Conservation (phyloP, 441 rosid species). For the Flueggea neowawraea region DNA sequence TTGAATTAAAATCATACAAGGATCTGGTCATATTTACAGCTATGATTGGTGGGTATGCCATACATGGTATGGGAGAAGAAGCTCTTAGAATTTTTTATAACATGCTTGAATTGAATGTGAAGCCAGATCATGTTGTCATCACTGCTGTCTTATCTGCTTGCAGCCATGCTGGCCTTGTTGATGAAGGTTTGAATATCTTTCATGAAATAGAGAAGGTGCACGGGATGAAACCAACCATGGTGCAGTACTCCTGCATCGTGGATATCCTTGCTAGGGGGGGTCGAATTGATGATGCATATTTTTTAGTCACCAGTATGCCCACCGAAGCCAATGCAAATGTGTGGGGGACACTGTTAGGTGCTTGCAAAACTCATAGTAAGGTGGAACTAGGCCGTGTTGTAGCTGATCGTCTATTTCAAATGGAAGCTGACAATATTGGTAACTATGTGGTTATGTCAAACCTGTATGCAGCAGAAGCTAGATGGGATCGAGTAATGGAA, state of each 20-base stretch:
- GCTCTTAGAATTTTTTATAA: conserved; percentile 57
- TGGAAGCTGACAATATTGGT: conserved; percentile 54
- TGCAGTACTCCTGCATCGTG: conserved; percentile 70
- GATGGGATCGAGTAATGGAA: conserved; percentile 77
- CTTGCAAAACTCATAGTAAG: conserved; percentile 60
- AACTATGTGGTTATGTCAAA: conserved; percentile 73
- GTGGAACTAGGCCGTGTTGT: conserved; percentile 59
- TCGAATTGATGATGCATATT: conserved; percentile 59
- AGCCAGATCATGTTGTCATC: conserved; percentile 73
- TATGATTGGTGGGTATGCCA: conserved; percentile 75
- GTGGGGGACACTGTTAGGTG: conserved; percentile 80
- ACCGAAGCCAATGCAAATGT: conserved; percentile 57
- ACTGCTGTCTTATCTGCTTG: conserved; percentile 79
- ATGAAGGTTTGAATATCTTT: conserved; percentile 63
- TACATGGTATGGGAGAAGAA: conserved; percentile 82
- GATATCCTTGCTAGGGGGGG: conserved; percentile 92
- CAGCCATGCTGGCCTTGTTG: conserved; percentile 74
- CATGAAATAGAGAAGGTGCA: conserved; percentile 44
- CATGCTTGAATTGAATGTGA: conserved; percentile 52
- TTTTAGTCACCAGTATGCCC: conserved; percentile 53
- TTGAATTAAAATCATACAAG: conserved; percentile 42
- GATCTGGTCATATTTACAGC: conserved; percentile 77
- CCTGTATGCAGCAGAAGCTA: conserved; percentile 71
- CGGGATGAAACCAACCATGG: conserved; percentile 66
- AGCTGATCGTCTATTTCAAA: conserved; percentile 57